Conservation (phyloP, 306 rosid species). For the Nissolia schottii region DNA sequence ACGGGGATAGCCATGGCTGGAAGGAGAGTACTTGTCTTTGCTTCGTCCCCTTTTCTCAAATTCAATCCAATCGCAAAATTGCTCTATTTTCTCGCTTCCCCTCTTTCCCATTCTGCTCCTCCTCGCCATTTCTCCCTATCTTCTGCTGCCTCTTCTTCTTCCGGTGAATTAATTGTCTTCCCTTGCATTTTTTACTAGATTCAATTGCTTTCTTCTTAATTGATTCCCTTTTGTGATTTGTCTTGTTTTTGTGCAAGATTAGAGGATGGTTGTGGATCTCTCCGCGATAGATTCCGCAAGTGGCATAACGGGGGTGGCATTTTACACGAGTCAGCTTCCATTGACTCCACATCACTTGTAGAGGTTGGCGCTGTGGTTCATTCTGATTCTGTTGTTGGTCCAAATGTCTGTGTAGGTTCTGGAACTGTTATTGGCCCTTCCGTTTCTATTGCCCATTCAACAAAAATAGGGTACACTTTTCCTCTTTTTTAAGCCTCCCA, state of each 20-base stretch:
- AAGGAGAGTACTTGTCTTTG: constrained; percentile 37
- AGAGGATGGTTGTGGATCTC: constrained; percentile 31
- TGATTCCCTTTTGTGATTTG: constrained; percentile 17
- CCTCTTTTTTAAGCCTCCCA: not conserved
- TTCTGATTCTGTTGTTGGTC: constrained; percentile 54
- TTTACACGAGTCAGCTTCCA: constrained; percentile 58
- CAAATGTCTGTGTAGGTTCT: constrained; percentile 56
- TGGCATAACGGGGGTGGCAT: constrained; percentile 88
- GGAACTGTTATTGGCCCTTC: constrained; percentile 81
- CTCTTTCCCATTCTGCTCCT: not conserved
- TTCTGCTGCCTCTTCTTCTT: constrained; percentile 1
- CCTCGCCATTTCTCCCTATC: not conserved
- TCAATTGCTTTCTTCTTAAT: not conserved
- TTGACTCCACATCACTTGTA: constrained; percentile 63
- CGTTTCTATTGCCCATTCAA: constrained; percentile 58
- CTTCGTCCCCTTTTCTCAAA: constrained; percentile 18
- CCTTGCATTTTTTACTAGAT: not conserved
- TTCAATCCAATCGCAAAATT: not conserved
- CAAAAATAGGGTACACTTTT: constrained; percentile 59
- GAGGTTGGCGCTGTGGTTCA: constrained; percentile 79
- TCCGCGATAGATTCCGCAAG: constrained; percentile 36
- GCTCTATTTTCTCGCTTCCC: not conserved
- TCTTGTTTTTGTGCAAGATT: constrained; percentile 34
- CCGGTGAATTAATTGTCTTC: constrained; percentile 24
- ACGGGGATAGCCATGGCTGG: constrained; percentile 22